Percentiles rank a stretch among this genome's conserved stretches.
Evolutionary conservation across 768 basidiomycete genomes (phyloP).

Genomic region (Tulasnella sp.): DNA sequence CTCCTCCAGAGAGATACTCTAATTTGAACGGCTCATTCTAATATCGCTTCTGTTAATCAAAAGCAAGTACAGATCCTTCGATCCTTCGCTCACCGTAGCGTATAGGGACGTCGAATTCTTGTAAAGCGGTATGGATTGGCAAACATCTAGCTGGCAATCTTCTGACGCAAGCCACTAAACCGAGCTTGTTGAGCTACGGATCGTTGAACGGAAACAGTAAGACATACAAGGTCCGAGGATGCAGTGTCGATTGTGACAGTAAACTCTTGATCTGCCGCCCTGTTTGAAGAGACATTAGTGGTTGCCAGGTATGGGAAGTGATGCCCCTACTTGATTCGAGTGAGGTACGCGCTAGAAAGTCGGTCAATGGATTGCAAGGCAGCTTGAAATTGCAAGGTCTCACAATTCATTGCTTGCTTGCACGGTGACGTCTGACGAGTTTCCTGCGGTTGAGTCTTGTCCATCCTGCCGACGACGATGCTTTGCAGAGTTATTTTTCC

Average conservation of each 20-base stretch:
- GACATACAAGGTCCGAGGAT: slow-evolving; percentile 41
- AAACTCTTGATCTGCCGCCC: too few species aligned
- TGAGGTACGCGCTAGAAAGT: too few species aligned
- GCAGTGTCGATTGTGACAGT: slow-evolving; percentile 42
- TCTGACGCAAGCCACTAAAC: slow-evolving; percentile 40
- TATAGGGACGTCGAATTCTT: slow-evolving; percentile 22
- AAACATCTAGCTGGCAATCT: slow-evolving; percentile 35
- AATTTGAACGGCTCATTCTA: slow-evolving; percentile 31
- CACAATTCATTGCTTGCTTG: too few species aligned
- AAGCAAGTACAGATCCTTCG: background rate
- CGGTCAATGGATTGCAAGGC: too few species aligned
- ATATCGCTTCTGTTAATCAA: background rate
- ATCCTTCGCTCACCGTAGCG: slow-evolving; percentile 19
- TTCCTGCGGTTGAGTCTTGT: too few species aligned
- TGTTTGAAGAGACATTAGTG: too few species aligned
- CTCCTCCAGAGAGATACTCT: slow-evolving; percentile 38
- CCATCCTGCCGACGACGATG: too few species aligned
- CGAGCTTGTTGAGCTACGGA: slow-evolving; percentile 1
- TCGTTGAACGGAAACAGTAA: background rate
- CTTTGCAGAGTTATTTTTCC: too few species aligned
- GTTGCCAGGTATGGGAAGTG: too few species aligned
- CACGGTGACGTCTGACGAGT: too few species aligned
- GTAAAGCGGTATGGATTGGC: slow-evolving; percentile 34
- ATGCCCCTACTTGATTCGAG: too few species aligned
- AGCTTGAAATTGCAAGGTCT: too few species aligned